Conservation (phyloP, 1,284 basidiomycete species). For the Trichosporon inkin region DNA sequence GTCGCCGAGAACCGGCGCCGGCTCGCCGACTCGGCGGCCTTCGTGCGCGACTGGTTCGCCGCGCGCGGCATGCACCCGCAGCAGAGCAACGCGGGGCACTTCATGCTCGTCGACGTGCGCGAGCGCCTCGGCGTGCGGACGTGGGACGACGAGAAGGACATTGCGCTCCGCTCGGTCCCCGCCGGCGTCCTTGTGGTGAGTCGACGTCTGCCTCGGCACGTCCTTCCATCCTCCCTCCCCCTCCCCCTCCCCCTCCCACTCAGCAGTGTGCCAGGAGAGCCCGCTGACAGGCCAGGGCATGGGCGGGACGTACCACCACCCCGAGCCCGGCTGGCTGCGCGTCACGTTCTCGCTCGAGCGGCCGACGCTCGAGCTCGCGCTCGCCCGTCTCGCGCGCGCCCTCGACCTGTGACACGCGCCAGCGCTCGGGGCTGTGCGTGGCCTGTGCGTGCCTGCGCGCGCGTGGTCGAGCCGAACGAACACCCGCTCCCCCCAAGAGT, state of each 20-base stretch:
- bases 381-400: slow-evolving; percentile 5
- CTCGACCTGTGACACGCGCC: background rate
- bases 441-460: background rate
- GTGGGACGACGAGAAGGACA: slow-evolving; percentile 17
- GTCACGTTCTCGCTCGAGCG: slow-evolving; percentile 18
- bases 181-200: slow-evolving; percentile 16
- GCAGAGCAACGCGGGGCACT: slow-evolving; percentile 35
- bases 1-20: slow-evolving; percentile 31
- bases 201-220: too few relatives aligned
- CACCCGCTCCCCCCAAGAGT: too few relatives aligned
- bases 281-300: slow-evolving; percentile 13
- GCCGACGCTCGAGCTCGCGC: slow-evolving; percentile 4
- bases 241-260: background rate
- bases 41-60: slow-evolving; percentile 40
- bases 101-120: slow-evolving; percentile 20
- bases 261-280: background rate
- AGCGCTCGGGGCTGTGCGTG: too few relatives aligned
- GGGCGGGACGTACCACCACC: slow-evolving; percentile 15
- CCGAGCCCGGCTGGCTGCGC: slow-evolving; percentile 19
- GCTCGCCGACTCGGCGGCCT: slow-evolving; percentile 38
- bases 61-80: slow-evolving; percentile 39
- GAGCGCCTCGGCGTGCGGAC: slow-evolving; percentile 10
- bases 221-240: background rate
- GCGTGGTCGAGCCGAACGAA: too few relatives aligned
- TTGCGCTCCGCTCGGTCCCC: slow-evolving; percentile 5